Evolutionary conservation across 441 rosid genomes (phyloP).

Genomic region (Bruguiera hainesii): DNA sequence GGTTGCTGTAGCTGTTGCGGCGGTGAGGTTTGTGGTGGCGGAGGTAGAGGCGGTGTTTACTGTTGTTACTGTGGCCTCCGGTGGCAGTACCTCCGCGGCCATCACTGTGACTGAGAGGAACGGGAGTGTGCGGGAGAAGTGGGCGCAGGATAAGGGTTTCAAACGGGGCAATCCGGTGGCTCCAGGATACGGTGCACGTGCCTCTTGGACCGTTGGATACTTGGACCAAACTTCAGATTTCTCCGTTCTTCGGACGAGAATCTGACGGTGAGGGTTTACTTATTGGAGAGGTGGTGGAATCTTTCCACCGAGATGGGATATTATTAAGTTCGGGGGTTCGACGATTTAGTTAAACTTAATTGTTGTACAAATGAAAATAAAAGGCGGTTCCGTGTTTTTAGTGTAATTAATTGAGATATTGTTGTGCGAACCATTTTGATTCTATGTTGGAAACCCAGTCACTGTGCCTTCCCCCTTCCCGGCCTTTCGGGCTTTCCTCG

Average conservation of each 20-base stretch:
- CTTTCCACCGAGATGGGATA: too few species aligned
- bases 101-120: conserved; percentile 19
- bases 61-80: conserved; percentile 28
- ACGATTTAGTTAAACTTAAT: too few species aligned
- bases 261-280: conserved; percentile 3
- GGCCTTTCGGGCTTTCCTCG: accelerated
- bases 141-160: conserved; percentile 24
- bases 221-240: not conserved
- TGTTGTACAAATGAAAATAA: too few species aligned
- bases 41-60: conserved; percentile 3
- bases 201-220: conserved; percentile 16
- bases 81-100: conserved; percentile 46
- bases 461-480: too few species aligned
- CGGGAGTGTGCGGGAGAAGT: conserved; percentile 1
- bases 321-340: too few species aligned
- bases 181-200: not conserved
- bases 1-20: conserved; percentile 10
- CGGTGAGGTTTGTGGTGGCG: conserved; percentile 9
- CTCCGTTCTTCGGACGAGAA: not conserved
- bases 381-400: too few species aligned
- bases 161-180: conserved; percentile 17
- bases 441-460: too few species aligned
- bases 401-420: too few species aligned
- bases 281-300: not conserved
- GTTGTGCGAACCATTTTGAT: too few species aligned